Evolutionary conservation across 2,329 filamentous ascomycete species (phyloP), one percentile per base, ranked within the genome.

Genomic region (Exophiala spinifera): DNA sequence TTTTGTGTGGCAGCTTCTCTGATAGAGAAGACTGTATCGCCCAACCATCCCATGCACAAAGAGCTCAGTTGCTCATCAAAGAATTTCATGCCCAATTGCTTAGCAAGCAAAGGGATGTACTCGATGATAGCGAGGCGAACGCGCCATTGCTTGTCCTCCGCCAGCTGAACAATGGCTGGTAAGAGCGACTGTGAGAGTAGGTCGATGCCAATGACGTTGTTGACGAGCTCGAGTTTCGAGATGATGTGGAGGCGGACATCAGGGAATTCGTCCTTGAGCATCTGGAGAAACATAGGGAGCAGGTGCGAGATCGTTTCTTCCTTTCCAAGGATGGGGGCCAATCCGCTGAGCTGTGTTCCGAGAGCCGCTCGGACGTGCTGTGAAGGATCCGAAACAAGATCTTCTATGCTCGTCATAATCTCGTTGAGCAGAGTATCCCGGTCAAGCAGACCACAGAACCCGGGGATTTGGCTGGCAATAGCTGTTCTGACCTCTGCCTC

Each of bases 241-340:
- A 99, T 99, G 72, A 99, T 99, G 76, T 99, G 95, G 56, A 99
- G 84, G 60, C 94, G 88, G 48, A 99, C 94, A 70, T 99, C 94
- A 19, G 94, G 94, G 73, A 96, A 97, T 69, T 99, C 94, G 67
- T 99, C 94, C 81, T 97, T 99, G 66, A 99, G 85, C 94, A 99
- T 99, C 72, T 95, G 89, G 50, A 99, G 81, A 74, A 99, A 97
- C 92, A 99, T 99, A 50, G 94, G 94, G 42, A 99, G 83, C 42
- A 99, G 84, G 71, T 99, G 94, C 64, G 94, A 87, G 63, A 96
- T 97, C 25, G 94, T 99, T 88, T 97, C 92, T 74, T 99, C 89
- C 76, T 97, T 97, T 74, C 94, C 94, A 63, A 99, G 83, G 63
- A 99, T 96, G 4, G 94, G 94, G 42, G 94, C 94, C 64, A 99